phyloP scores from a whole-genome alignment of 495 filamentous ascomycete species.

The Talaromyces stipitatus region DNA sequence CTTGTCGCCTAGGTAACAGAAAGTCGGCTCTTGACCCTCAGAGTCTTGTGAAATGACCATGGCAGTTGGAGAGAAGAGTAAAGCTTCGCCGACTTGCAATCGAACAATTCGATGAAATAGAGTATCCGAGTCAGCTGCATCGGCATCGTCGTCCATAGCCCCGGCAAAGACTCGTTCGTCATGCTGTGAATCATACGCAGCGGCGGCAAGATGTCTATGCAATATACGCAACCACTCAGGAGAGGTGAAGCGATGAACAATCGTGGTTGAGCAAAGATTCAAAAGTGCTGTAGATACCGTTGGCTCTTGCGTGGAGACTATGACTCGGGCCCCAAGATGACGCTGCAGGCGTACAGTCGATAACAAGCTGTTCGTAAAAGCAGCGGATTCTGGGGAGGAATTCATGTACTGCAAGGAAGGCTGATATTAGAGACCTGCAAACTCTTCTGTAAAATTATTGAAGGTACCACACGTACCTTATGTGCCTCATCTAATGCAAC shows the following conservation, averaged over 20 bases:
- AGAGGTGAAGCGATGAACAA: slow-evolving; percentile 68
- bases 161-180: no score
- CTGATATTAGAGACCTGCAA: slow-evolving; percentile 28
- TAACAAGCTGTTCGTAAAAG: slow-evolving; percentile 61
- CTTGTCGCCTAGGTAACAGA: no score
- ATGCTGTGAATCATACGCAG: no score
- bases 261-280: slow-evolving; percentile 62
- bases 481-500: slow-evolving; percentile 55
- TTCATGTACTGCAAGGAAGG: slow-evolving; percentile 36
- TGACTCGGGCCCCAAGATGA: slow-evolving; percentile 54
- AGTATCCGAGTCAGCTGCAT: no score
- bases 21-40: no score
- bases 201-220: slow-evolving; percentile 52
- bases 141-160: no score
- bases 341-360: slow-evolving; percentile 61
- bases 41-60: no score
- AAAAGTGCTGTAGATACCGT: slow-evolving; percentile 63
- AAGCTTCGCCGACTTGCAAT: no score
- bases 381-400: slow-evolving; percentile 28
- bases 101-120: no score
- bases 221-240: slow-evolving; percentile 61
- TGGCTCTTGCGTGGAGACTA: slow-evolving; percentile 76
- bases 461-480: no score
- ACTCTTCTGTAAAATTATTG: no score
- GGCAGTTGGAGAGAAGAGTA: no score